Base-by-base conservation (phyloP, 805 yeast species). In the Groenewaldozyma tartarivorans region DNA sequence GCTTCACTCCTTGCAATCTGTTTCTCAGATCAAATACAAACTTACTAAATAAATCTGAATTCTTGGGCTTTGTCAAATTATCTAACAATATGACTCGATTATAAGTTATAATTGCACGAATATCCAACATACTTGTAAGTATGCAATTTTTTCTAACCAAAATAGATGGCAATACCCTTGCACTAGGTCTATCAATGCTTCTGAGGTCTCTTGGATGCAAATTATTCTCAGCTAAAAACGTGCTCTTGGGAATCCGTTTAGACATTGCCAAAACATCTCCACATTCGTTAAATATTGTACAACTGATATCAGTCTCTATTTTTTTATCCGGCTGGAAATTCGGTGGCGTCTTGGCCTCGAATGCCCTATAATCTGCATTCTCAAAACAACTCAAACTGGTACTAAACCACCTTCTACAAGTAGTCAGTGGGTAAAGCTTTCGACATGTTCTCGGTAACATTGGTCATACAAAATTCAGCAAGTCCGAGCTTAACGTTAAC, bases 161-260 rank as follows among this genome's bases (percentile, higher is more conserved):
- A 39, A 79, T 75, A 30, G 75, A 72, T 1, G 87, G 87, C 0
- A 77, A 79, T 21, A 79, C 76, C 51, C 75, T 80, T 31, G 75
- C 71, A 30, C 75, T 65, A 1, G 82, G 68, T 3, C 79, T 67
- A 53, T 79, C 95, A 39, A 88, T 80, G 54, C 84, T 87, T 22
- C 96, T 63, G 47, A 88, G 64, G 58, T 88, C 96, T 61, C 96
- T 67, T 1, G 96, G 94, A 48, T 79, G 85, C 20, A 88, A 58
- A 19, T 78, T 74, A 58, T 86, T 81, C 35, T 81, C 77, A 41
- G 63, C 75, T 46, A 69, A 67, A 63, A 74, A 74, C 56, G 56
- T 69, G 55, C 71, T 74, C 50, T 75, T 73, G 35, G 80, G 74
- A 47, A 71, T 69, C 50, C 64, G 64, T 44, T 74, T 69, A 4